Conservation (phyloP, 352 stramenopile genomes). For the Globisporangium solare region DNA sequence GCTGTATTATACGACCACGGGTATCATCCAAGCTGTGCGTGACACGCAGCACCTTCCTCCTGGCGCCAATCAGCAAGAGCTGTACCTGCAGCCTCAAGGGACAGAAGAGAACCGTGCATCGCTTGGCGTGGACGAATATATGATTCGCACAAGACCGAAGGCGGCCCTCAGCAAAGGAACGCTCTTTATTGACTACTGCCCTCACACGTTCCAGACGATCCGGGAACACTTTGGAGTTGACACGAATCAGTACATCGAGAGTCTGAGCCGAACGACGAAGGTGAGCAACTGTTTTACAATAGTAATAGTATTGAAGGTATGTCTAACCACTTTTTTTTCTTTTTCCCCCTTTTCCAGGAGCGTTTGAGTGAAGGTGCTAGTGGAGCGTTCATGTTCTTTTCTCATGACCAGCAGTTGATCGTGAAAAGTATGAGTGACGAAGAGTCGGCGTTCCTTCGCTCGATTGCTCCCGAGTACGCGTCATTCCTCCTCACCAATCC, state of each 20-base stretch:
- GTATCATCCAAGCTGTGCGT: slow-evolving; percentile 83
- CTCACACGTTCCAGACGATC: slow-evolving; percentile 84
- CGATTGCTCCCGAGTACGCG: slow-evolving; percentile 75
- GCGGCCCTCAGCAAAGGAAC: slow-evolving; percentile 69
- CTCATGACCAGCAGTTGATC: slow-evolving; percentile 83
- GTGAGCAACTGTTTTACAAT: not conserved
- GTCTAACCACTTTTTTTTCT: slow-evolving; percentile 2
- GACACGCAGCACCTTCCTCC: slow-evolving; percentile 65
- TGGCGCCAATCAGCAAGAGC: slow-evolving; percentile 65
- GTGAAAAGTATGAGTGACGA: slow-evolving; percentile 90
- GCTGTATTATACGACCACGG: slow-evolving; percentile 85
- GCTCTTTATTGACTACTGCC: slow-evolving; percentile 85
- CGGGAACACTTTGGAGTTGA: slow-evolving; percentile 81
- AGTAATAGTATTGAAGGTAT: not conserved
- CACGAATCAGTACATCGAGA: slow-evolving; percentile 81
- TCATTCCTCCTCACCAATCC: slow-evolving; percentile 80
- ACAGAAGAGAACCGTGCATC: slow-evolving; percentile 74
- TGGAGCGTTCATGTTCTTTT: slow-evolving; percentile 89
- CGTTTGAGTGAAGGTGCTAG: slow-evolving; percentile 82
- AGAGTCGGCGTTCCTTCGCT: slow-evolving; percentile 76
- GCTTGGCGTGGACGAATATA: slow-evolving; percentile 78
- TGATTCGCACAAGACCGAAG: slow-evolving; percentile 77
- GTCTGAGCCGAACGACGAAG: slow-evolving; percentile 79
- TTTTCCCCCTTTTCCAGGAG: slow-evolving; percentile 25
- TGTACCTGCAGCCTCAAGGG: slow-evolving; percentile 75